These are phyloP conservation scores for Durotheca rogersii DNA, from an alignment of 495 filamentous ascomycete genomes.

Conservation along the genomic window DNA sequence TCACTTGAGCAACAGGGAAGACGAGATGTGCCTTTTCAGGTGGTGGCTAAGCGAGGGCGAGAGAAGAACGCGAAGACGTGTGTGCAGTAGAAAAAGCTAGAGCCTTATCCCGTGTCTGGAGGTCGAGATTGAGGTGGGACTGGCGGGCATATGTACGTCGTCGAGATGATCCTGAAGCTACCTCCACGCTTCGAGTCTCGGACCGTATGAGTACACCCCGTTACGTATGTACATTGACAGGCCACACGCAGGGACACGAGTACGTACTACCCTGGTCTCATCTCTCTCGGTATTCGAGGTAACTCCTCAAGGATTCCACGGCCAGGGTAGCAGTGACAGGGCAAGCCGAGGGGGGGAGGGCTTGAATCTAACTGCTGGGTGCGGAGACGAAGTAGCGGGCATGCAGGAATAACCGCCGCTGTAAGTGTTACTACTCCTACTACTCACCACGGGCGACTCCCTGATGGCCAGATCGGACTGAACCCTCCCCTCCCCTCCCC, in stretches of 20 bases:
- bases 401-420: conserved; percentile 32
- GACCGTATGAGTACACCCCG: conserved; percentile 21
- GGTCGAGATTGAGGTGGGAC: conserved; percentile 27
- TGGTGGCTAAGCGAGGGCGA: conserved; percentile 25
- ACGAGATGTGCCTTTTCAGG: conserved; percentile 33
- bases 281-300: conserved; percentile 26
- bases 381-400: conserved; percentile 20
- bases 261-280: conserved; percentile 17
- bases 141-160: conserved; percentile 25
- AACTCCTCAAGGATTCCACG: conserved; percentile 21
- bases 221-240: conserved; percentile 21
- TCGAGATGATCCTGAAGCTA: conserved; percentile 28
- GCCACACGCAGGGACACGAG: conserved; percentile 26
- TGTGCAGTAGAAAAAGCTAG: conserved; percentile 30
- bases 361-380: conserved; percentile 27
- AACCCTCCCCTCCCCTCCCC: no score
- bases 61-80: conserved; percentile 28
- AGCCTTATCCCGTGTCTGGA: conserved; percentile 29
- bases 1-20: conserved; percentile 13
- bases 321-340: conserved; percentile 22
- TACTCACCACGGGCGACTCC: conserved; percentile 8
- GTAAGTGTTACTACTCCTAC: conserved; percentile 7
- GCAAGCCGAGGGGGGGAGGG: conserved; percentile 15
- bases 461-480: conserved; percentile 21
- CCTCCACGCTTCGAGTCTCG: conserved; percentile 27